These are phyloP conservation scores for Citrus glauca DNA, from an alignment of 345 rosid genomes.

Conservation along the genomic window DNA sequence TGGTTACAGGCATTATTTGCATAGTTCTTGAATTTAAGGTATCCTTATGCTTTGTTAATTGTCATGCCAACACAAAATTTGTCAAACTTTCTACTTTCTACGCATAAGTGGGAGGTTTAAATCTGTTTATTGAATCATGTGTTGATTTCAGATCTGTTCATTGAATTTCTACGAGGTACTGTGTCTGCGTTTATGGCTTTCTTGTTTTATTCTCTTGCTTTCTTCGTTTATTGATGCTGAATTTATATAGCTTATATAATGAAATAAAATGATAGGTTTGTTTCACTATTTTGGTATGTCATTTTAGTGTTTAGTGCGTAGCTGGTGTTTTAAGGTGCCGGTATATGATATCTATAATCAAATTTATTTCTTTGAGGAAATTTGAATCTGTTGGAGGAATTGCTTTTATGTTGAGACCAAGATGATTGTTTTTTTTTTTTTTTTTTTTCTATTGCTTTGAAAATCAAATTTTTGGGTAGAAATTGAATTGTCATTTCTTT, in stretches of 20 bases:
- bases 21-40: background rate
- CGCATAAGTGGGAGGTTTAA: background rate
- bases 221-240: background rate
- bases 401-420: background rate
- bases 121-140: background rate
- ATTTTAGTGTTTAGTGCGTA: background rate
- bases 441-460: background rate
- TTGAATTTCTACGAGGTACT: background rate
- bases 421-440: background rate
- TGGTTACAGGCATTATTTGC: background rate
- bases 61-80: background rate
- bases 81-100: background rate
- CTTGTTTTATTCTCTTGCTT: background rate
- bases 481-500: background rate
- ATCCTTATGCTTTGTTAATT: background rate
- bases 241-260: background rate
- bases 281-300: background rate
- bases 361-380: background rate
- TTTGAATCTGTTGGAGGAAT: background rate
- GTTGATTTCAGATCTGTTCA: slow-evolving; percentile 11
- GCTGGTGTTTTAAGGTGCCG: background rate
- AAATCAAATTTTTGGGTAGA: background rate
- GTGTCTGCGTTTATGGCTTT: background rate
- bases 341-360: background rate
- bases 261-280: background rate